A percentile compares a stretch with the other conserved stretches of the same genome.
Evolutionary conservation across 2,329 filamentous ascomycete species (phyloP).

Genomic region (Sporothrix euskadiensis): DNA sequence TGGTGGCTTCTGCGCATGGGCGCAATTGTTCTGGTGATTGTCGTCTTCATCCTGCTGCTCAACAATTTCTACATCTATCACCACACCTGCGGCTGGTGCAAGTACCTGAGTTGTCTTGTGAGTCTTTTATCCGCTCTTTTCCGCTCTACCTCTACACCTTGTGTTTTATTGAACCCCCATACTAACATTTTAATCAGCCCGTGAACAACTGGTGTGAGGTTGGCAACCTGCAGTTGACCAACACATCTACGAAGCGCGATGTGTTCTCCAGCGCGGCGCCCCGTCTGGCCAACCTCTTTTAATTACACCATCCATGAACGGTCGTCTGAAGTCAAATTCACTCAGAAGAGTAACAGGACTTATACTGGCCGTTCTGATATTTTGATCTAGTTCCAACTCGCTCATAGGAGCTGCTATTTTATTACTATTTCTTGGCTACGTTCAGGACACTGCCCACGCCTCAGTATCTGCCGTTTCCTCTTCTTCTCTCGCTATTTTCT

Average conservation of each 20-base stretch:
- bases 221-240: constrained; percentile 39
- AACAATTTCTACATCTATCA: constrained; percentile 87
- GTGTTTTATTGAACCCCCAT: background rate
- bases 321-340: background rate
- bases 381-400: background rate
- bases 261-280: constrained; percentile 23
- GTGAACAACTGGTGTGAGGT: constrained; percentile 68
- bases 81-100: constrained; percentile 85
- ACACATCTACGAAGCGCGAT: constrained; percentile 35
- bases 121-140: constrained; percentile 46
- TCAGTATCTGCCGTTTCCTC: background rate
- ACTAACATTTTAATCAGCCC: constrained; percentile 46
- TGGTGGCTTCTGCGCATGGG: constrained; percentile 90
- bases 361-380: background rate
- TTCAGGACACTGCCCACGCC: background rate
- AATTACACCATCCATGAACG: background rate
- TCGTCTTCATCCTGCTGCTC: constrained; percentile 82
- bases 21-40: constrained; percentile 74
- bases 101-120: constrained; percentile 90
- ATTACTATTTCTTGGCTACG: background rate
- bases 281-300: constrained; percentile 22
- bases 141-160: background rate
- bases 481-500: background rate
- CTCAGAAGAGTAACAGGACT: background rate
- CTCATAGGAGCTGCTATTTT: background rate